A percentile compares a stretch with the other conserved stretches of the same genome.
These are phyloP conservation scores for Syzygium malaccense DNA, from an alignment of 441 rosid species.

Conservation along the genomic window DNA sequence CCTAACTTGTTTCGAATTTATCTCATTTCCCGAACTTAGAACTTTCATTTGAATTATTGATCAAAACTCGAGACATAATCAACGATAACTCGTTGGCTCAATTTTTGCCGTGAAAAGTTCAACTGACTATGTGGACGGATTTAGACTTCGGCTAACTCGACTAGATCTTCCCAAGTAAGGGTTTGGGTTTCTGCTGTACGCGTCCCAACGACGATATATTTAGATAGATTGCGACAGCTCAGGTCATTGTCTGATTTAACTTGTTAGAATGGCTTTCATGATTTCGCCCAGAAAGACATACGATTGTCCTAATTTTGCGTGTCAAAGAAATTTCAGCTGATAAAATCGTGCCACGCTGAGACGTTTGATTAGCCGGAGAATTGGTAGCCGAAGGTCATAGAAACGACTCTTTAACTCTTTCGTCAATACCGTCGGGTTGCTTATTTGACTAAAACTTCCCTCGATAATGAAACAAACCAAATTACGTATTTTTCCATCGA, in stretches of 20 bases:
- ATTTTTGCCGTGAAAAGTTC: background rate
- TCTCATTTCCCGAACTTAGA: background rate
- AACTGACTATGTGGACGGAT: accelerated
- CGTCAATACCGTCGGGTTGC: background rate
- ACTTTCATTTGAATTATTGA: background rate
- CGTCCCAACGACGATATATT: background rate
- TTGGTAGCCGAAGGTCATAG: background rate
- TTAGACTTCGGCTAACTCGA: background rate
- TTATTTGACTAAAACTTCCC: background rate
- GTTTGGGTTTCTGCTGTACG: background rate
- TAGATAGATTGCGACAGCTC: background rate
- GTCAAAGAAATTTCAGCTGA: background rate
- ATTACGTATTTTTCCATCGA: background rate
- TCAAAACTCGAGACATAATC: background rate
- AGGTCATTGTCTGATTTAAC: background rate
- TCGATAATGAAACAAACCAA: background rate
- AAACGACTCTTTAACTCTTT: background rate
- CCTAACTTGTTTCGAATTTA: background rate
- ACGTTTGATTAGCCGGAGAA: background rate
- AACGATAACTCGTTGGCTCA: background rate
- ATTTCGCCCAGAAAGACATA: background rate
- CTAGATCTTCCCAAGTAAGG: background rate
- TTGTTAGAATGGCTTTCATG: background rate
- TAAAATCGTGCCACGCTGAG: background rate
- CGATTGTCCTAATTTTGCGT: background rate